Base-by-base conservation (phyloP, 495 filamentous ascomycete genomes). In the Pseudevernia furfuracea region DNA sequence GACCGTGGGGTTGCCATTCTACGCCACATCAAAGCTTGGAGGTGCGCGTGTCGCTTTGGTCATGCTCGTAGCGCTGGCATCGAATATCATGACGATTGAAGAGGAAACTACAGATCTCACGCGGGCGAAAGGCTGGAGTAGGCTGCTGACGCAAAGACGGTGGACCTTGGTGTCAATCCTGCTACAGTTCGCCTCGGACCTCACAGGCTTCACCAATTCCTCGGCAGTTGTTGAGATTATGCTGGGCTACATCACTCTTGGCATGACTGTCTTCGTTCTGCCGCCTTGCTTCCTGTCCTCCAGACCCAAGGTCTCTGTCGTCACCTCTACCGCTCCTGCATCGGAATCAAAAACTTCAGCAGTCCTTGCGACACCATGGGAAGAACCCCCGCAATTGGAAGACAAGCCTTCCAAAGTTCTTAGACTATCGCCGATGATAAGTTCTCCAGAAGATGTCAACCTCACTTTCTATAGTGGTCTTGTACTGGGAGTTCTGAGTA, bases 21-120 rank as follows among this genome's bases (percentile, higher is more conserved):
- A 83, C 65, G 82, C 84, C 28, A 68, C 80, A 0, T 71, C 84
- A 67, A 79, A 84, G 43, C 70, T 86, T 25, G 84, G 85, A 30
- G 83, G 80, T 9, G 75, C 80, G 61, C 71, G 81, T 36, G 80
- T 81, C 14, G 80, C 80, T 11, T 74, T 85, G 38, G 63, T 79
- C 6, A 66, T 86, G 41, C 71, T 84, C 44, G 72, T 80, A 48
- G 76, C 77, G 55, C 62, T 76, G 4, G 78, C 79, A 36, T 76
- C 80, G 1, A 71, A 70, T 41, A 57, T 80, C 6, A 67, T 69
- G 14, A 53, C 58, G n/a, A 56, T 72, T 23, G 71, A 72, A 21
- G 65, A 69, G 15, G 52, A 65, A 63, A 34, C 60, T 60, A 46
- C 67, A 43, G 69, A 60, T 43, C 60, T 69, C 37, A 53, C 59